These are phyloP conservation scores for Colletotrichum horii DNA, from an alignment of 2,329 filamentous ascomycete genomes.

Conservation along the genomic window DNA sequence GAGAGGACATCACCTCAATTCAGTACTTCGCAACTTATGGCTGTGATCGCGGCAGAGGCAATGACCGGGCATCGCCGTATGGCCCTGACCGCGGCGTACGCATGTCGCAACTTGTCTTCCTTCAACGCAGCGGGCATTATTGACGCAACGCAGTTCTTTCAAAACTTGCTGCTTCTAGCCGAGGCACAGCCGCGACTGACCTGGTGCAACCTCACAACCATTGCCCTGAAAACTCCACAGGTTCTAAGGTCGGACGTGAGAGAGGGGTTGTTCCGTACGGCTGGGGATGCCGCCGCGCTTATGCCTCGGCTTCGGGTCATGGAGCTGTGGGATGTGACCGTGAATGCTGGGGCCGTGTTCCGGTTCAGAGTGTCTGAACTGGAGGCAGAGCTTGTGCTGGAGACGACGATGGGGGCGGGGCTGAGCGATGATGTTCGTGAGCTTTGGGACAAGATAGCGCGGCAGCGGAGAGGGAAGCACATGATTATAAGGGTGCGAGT, in stretches of 20 bases:
- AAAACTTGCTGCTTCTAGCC: background rate
- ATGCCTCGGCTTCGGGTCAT: background rate
- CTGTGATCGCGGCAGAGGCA: accelerated
- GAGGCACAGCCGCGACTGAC: background rate
- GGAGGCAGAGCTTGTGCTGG: background rate
- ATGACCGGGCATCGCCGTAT: background rate
- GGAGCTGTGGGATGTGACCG: background rate
- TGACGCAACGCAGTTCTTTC: background rate
- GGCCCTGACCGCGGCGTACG: background rate
- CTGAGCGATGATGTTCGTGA: background rate
- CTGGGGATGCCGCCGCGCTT: background rate
- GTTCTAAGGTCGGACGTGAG: background rate
- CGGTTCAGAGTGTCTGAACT: background rate
- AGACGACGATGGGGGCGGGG: background rate
- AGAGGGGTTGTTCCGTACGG: background rate
- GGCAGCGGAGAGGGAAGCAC: background rate
- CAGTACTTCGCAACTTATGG: background rate
- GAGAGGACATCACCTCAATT: background rate
- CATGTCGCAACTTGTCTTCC: background rate
- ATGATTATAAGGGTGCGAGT: background rate
- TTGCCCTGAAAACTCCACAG: background rate
- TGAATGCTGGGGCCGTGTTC: background rate
- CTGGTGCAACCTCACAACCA: background rate
- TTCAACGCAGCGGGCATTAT: background rate
- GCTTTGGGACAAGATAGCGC: background rate